These are phyloP conservation scores for Ophiostoma himal-ulmi DNA, from an alignment of 2,329 filamentous ascomycete genomes.

Conservation along the genomic window DNA sequence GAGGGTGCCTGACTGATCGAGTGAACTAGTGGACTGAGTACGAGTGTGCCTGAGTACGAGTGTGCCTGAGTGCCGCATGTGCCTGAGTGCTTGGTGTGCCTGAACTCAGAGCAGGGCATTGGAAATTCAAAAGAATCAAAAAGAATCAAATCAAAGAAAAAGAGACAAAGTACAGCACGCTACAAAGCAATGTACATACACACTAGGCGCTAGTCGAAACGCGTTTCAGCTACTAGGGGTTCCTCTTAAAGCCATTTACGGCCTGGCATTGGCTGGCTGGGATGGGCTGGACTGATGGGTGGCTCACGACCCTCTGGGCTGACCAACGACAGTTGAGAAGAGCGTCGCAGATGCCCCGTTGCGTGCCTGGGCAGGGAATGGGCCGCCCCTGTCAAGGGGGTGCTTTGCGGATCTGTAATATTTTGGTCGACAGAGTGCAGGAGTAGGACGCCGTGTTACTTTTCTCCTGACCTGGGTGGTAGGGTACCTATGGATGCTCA, in stretches of 20 bases:
- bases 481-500: neutral
- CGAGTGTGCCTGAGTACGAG: neutral
- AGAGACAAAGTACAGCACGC: neutral
- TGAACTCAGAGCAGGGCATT: neutral
- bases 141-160: neutral
- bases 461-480: neutral
- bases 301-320: neutral
- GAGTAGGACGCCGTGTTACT: neutral
- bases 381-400: slow-evolving; percentile 8
- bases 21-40: too few species aligned
- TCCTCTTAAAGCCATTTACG: neutral
- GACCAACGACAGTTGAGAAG: slow-evolving; percentile 6
- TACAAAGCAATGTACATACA: neutral
- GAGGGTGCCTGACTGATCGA: neutral
- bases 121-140: neutral
- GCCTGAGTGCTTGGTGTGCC: neutral
- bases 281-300: neutral
- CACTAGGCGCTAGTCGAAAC: slow-evolving; percentile 9
- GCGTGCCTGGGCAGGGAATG: neutral
- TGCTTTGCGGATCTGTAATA: neutral
- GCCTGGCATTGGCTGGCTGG: neutral
- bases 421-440: too few species aligned
- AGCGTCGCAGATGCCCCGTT: neutral
- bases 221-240: slow-evolving; percentile 8
- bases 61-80: slow-evolving; percentile 3